Percentiles rank a stretch among this genome's conserved stretches.
Conservation (phyloP, 306 rosid genomes). For the Sesbania bispinosa region DNA sequence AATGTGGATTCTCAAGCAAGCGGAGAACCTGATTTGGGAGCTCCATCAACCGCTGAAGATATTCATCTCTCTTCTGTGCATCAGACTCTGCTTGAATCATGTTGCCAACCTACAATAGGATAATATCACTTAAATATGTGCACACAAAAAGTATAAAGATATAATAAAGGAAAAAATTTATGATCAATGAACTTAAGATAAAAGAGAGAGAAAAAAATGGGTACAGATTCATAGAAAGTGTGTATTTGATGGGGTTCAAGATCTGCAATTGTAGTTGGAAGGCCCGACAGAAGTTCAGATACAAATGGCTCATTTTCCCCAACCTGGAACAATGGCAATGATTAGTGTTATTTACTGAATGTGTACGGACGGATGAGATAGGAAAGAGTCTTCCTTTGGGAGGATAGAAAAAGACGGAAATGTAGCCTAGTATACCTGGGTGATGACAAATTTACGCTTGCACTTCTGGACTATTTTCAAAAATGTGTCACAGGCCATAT, state of each 20-base stretch:
- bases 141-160: background rate
- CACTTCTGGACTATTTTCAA: slow-evolving; percentile 92
- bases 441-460: slow-evolving; percentile 84
- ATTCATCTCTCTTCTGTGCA: slow-evolving; percentile 81
- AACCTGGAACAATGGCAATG: slow-evolving; percentile 50
- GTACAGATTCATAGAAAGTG: slow-evolving; percentile 91
- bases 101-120: slow-evolving; percentile 60
- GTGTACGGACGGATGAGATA: no score
- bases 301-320: slow-evolving; percentile 96
- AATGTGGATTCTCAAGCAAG: slow-evolving; percentile 7
- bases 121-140: background rate
- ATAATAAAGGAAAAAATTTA: background rate
- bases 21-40: slow-evolving; percentile 83
- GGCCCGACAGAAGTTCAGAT: slow-evolving; percentile 86
- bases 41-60: slow-evolving; percentile 79
- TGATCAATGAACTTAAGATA: background rate
- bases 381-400: background rate
- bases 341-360: background rate
- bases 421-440: slow-evolving; percentile 56
- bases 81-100: slow-evolving; percentile 98
- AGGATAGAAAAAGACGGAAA: background rate
- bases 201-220: slow-evolving; percentile 6
- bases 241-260: slow-evolving; percentile 95
- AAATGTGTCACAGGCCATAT: slow-evolving; percentile 98
- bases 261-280: slow-evolving; percentile 77